Evolutionary conservation across 2,329 filamentous ascomycete genomes (phyloP).

Genomic region (Alternaria tenuissima): DNA sequence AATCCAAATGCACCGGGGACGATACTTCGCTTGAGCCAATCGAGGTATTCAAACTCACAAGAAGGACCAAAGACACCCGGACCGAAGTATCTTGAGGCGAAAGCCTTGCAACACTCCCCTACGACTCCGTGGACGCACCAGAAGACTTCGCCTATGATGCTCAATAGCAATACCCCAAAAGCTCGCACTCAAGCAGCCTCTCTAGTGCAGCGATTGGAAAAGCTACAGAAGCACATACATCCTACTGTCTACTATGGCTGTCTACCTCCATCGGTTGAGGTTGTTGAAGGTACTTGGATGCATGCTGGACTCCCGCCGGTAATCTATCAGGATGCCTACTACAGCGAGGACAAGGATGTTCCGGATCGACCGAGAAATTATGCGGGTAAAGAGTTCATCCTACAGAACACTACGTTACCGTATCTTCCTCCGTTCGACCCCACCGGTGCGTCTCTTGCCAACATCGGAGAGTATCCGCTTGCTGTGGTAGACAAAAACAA

Average conservation of each 20-base stretch:
- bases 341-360: slow-evolving; percentile 84
- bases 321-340: slow-evolving; percentile 86
- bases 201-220: slow-evolving; percentile 25
- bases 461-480: slow-evolving; percentile 62
- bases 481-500: slow-evolving; percentile 60
- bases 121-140: slow-evolving; percentile 45
- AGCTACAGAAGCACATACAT: slow-evolving; percentile 27
- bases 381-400: slow-evolving; percentile 82
- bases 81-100: slow-evolving; percentile 27
- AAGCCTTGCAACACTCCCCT: slow-evolving; percentile 29
- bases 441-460: slow-evolving; percentile 64
- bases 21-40: slow-evolving; percentile 72
- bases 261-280: slow-evolving; percentile 53
- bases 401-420: slow-evolving; percentile 77
- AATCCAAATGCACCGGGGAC: slow-evolving; percentile 73
- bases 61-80: slow-evolving; percentile 41
- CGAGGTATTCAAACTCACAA: slow-evolving; percentile 60
- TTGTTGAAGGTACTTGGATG: slow-evolving; percentile 66
- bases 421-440: slow-evolving; percentile 82
- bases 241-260: slow-evolving; percentile 47
- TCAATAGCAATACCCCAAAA: slow-evolving; percentile 26
- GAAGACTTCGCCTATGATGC: slow-evolving; percentile 32
- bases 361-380: slow-evolving; percentile 81
- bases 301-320: slow-evolving; percentile 68
- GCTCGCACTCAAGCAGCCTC: slow-evolving; percentile 25